Evolutionary conservation across 495 filamentous ascomycete species (phyloP), one percentile per base, ranked within the genome.

Genomic region (Aspergillus avenaceus): DNA sequence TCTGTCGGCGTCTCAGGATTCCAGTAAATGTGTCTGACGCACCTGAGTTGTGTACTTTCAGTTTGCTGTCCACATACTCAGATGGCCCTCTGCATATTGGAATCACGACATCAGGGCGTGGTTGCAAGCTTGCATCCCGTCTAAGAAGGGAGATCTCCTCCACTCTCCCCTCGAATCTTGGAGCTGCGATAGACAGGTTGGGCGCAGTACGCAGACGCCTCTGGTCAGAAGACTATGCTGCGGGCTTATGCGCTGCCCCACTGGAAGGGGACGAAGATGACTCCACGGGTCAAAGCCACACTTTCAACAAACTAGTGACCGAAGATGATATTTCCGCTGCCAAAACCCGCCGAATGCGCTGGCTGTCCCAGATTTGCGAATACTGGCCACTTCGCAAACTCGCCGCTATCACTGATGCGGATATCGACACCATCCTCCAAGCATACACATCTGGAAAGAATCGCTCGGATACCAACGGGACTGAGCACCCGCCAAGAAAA

Each of bases 311-410:
- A 45, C 69, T 97, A 0, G 78, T 97, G 8, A 77, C 69, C 1
- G 86, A 89, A 41, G 78, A 80, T 47, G 90, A 92, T 57, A 66
- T 77, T 4, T 84, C 88, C 41, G 87, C 86, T 2, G 82, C 82
- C 7, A 90, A 87, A 67, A 89, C 79, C 14, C 76, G 95, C 42
- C 77, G 93, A 32, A 90, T 95, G 73, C 82, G 93, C 21, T 98
- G 95, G 95, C 70, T 98, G 3, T 82, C 85, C 14, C 93, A 98
- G 63, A 91, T 98, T 14, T 98, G 95, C 76, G 93, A 98, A 73
- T 98, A 98, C 69, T 98, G 95, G 95, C 91, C 93, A 1, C 74
- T 98, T 18, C 81, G 81, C 37, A 82, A 87, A 14, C 79, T 98
- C 2, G 90, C 90, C 7, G 74, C 76, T 23, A 84, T 97, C 45